Percentiles rank a stretch among this genome's conserved stretches.
Evolutionary conservation across 257 asterid genomes (phyloP).

Genomic region (Ajuga chamaepitys): DNA sequence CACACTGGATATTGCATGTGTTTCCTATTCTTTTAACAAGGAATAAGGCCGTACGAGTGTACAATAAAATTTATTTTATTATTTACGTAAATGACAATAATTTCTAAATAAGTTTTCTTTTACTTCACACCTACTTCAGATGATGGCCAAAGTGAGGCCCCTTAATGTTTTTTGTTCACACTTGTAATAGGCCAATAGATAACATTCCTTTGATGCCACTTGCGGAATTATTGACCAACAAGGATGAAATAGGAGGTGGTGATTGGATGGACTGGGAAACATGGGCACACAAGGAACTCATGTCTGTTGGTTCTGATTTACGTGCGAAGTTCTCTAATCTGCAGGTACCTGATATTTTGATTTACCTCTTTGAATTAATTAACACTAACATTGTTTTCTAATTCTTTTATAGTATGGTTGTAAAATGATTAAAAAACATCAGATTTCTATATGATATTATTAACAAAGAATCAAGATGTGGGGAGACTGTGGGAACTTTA

Average conservation of each 20-base stretch:
- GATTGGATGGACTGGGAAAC: slow-evolving; percentile 73
- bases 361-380: neutral
- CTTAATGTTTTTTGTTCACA: slow-evolving; percentile 13
- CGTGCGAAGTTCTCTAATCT: slow-evolving; percentile 58
- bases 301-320: slow-evolving; percentile 83
- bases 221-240: slow-evolving; percentile 14
- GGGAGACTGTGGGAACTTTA: too few species aligned
- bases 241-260: slow-evolving; percentile 23
- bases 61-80: neutral
- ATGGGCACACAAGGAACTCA: slow-evolving; percentile 76
- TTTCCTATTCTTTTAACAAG: neutral
- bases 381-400: neutral
- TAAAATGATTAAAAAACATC: too few species aligned
- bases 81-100: neutral
- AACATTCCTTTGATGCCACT: slow-evolving; percentile 58
- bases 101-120: neutral
- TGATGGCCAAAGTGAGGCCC: neutral
- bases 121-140: neutral
- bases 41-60: neutral
- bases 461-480: too few species aligned
- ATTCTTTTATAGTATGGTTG: neutral
- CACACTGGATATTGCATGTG: neutral
- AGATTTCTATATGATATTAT: too few species aligned
- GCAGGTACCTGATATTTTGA: slow-evolving; percentile 46
- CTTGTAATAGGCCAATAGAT: slow-evolving; percentile 52